phyloP scores from a whole-genome alignment of 192 early-diverging fungal species.

The Podila epigama region DNA sequence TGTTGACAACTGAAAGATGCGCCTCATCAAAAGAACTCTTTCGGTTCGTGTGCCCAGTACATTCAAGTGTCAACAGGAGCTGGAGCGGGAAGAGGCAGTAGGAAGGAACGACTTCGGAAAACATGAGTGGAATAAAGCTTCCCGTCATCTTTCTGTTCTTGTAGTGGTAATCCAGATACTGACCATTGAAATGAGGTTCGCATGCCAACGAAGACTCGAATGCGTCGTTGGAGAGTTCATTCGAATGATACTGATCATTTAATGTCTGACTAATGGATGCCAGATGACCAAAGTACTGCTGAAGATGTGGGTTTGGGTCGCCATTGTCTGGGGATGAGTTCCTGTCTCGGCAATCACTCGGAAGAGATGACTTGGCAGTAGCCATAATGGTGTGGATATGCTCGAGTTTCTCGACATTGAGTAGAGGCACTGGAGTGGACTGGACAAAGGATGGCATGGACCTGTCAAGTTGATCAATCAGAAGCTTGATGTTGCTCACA shows the following conservation, averaged over 20 bases:
- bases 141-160: constrained; percentile 45
- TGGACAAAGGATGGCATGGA: constrained; percentile 47
- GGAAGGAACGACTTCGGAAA: constrained; percentile 32
- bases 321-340: background rate
- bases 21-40: constrained; percentile 37
- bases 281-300: constrained; percentile 50
- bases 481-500: constrained; percentile 67
- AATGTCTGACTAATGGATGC: constrained; percentile 41
- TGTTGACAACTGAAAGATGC: constrained; percentile 1
- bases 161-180: constrained; percentile 51
- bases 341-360: background rate
- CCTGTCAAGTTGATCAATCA: constrained; percentile 53
- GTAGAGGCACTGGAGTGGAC: constrained; percentile 1
- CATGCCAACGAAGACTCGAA: constrained; percentile 51
- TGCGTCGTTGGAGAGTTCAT: constrained; percentile 33
- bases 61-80: constrained; percentile 22
- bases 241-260: constrained; percentile 35
- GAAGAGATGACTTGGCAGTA: constrained; percentile 4
- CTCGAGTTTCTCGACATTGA: constrained; percentile 30
- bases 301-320: constrained; percentile 23
- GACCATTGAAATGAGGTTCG: constrained; percentile 49
- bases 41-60: constrained; percentile 22
- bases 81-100: constrained; percentile 36
- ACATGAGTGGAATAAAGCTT: constrained; percentile 46
- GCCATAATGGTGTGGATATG: constrained; percentile 12